Conservation (phyloP, 345 rosid species). For the Hypericum androsaemum region DNA sequence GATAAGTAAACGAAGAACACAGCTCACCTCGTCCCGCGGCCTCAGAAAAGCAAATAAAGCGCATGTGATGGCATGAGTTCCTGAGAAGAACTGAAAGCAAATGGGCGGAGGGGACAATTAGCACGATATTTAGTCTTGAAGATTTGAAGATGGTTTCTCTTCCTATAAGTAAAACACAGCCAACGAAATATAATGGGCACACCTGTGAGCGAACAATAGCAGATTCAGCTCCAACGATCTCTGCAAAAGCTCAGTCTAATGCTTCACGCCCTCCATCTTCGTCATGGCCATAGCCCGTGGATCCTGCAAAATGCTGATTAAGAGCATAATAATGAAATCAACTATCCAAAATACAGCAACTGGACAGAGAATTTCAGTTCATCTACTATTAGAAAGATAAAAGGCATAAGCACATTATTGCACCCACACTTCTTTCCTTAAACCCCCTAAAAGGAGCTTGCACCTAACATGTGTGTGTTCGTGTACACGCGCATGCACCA, state of each 20-base stretch:
- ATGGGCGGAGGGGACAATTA: conserved; percentile 6
- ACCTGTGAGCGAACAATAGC: conserved; percentile 59
- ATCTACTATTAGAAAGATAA: too few species aligned
- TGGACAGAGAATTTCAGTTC: too few species aligned
- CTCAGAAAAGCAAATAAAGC: conserved; percentile 51
- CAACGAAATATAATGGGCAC: not conserved
- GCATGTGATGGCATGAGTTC: conserved; percentile 63
- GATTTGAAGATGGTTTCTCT: not conserved
- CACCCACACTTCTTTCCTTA: too few species aligned
- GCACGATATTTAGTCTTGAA: not conserved
- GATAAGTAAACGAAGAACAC: conserved; percentile 4
- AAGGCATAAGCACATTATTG: too few species aligned
- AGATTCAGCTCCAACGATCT: conserved; percentile 56
- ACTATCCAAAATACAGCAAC: too few species aligned
- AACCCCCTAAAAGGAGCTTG: too few species aligned
- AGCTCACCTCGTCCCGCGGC: conserved; percentile 58
- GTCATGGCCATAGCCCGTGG: conserved; percentile 65
- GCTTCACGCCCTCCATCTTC: conserved; percentile 64
- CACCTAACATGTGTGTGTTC: too few species aligned
- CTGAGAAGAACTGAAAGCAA: conserved; percentile 45
- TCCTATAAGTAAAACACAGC: too few species aligned
- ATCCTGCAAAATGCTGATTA: conserved; percentile 46
- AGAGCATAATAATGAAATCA: conserved; percentile 8
- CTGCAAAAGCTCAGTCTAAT: conserved; percentile 52
- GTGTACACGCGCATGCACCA: too few species aligned